Evolutionary conservation across 108 stramenopile species (phyloP), one percentile per base, ranked within the genome.

Genomic region (Fistulifera pelliculosa): DNA sequence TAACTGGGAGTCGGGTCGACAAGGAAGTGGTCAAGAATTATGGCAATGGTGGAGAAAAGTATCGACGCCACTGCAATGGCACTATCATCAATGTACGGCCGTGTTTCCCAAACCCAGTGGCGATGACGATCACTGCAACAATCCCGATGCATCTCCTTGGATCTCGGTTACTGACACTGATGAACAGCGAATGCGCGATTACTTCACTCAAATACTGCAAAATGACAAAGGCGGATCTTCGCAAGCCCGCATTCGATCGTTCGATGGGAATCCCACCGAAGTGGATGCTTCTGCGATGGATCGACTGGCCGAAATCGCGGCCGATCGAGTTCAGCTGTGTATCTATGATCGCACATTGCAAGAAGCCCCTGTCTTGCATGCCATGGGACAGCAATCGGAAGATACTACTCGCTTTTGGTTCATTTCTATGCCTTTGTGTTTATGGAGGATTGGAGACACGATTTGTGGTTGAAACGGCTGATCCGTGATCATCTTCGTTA

Each of bases 401-500:
- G 63, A 62, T 49, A 69, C 80, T 16, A 73, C 74, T 4, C 49
- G 91, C 19, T 93, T 41, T 58, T 96, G 47, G 80, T 85, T 0
- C 94, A 96, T 52, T 93, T 93, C 61, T 96, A 96, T 65, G 76
- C 85, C 5, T 90, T 87, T 40, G 40, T 86, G 28, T 93, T 91
- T 59, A 90, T 93, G 56, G 90, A 82, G 49, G 44, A 21, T 45
- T 85, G 65, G 74, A 62, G 71, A 49, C 69, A 76, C 31, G 88
- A 90, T 65, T 54, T 90, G 18, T 90, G 79, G 79, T 71, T 67
- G 45, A 90, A 90, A 47, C 70, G 94, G 15, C 85, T 93, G 61
- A 71, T 93, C 0, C 54, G 94, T 6, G 94, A 93, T 62, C 75
- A 83, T 45, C n/a, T 95, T 44, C 71, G 94, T 21, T 95, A 93